phyloP scores from a whole-genome alignment of 495 filamentous ascomycete species.

The Xylaria intraflava region DNA sequence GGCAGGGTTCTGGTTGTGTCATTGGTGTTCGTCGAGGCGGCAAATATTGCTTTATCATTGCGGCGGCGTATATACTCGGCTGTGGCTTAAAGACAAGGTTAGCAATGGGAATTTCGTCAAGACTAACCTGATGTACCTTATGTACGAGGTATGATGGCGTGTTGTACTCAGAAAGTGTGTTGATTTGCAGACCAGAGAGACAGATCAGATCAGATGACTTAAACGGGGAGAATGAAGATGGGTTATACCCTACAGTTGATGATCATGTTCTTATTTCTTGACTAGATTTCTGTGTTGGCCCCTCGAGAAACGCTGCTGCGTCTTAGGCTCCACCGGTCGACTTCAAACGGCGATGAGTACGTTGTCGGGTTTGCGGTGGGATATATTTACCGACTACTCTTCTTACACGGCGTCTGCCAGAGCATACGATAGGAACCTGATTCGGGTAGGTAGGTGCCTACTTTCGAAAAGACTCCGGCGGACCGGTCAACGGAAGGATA shows the following conservation, averaged over 20 bases:
- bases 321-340: too few species aligned
- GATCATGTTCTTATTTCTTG: neutral
- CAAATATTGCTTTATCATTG: constrained; percentile 8
- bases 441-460: too few species aligned
- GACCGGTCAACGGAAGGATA: too few species aligned
- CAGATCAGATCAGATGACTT: neutral
- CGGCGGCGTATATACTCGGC: constrained; percentile 8
- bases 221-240: neutral
- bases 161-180: neutral
- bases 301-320: too few species aligned
- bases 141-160: neutral
- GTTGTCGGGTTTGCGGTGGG: too few species aligned
- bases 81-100: neutral
- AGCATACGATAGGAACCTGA: too few species aligned
- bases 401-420: too few species aligned
- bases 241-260: neutral
- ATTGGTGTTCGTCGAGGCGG: neutral
- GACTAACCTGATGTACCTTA: neutral
- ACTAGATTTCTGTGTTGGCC: too few species aligned
- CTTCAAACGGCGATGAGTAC: too few species aligned
- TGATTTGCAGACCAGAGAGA: neutral
- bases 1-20: neutral
- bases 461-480: too few species aligned
- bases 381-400: too few species aligned
- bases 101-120: neutral